phyloP scores from a whole-genome alignment of 768 basidiomycete genomes.

The Auricularia sp. region DNA sequence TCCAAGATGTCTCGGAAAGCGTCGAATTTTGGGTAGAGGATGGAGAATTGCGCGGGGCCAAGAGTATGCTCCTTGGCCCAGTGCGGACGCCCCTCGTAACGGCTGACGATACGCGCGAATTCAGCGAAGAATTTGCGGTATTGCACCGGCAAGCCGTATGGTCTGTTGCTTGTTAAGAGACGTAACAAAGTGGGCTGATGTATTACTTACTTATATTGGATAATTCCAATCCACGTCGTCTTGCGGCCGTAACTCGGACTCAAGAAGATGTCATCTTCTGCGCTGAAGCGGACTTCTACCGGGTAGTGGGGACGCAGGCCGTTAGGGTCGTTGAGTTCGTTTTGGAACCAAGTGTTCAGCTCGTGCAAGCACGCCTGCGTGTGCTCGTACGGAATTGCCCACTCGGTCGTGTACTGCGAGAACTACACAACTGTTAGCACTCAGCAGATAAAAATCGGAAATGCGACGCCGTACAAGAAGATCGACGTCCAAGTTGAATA shows the following conservation, averaged over 20 bases:
- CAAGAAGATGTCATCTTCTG: slow-evolving; percentile 86
- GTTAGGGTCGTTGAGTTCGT: slow-evolving; percentile 51
- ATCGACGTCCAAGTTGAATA: slow-evolving; percentile 74
- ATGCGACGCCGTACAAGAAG: slow-evolving; percentile 54
- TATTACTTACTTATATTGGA: slow-evolving; percentile 79
- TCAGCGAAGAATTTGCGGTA: slow-evolving; percentile 67
- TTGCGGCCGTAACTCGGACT: slow-evolving; percentile 71
- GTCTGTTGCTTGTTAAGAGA: slow-evolving; percentile 34
- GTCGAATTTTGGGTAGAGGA: slow-evolving; percentile 71
- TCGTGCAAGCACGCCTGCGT: slow-evolving; percentile 60
- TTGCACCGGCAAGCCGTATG: slow-evolving; percentile 73
- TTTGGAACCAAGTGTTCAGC: slow-evolving; percentile 58
- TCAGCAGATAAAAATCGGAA: background rate
- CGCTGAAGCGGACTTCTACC: slow-evolving; percentile 84
- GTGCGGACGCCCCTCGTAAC: slow-evolving; percentile 76
- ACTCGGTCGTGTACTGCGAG: slow-evolving; percentile 90
- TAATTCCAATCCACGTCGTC: slow-evolving; percentile 93
- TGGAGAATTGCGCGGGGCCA: slow-evolving; percentile 48
- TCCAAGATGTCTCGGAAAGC: slow-evolving; percentile 61
- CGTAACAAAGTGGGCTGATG: slow-evolving; percentile 1
- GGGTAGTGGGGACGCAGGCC: slow-evolving; percentile 87
- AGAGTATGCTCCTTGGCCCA: slow-evolving; percentile 91
- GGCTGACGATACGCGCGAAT: slow-evolving; percentile 62
- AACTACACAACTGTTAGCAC: slow-evolving; percentile 37
- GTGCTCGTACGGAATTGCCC: slow-evolving; percentile 72